Evolutionary conservation across 2,329 filamentous ascomycete species (phyloP).

Genomic region (Aspergillus sp.): DNA sequence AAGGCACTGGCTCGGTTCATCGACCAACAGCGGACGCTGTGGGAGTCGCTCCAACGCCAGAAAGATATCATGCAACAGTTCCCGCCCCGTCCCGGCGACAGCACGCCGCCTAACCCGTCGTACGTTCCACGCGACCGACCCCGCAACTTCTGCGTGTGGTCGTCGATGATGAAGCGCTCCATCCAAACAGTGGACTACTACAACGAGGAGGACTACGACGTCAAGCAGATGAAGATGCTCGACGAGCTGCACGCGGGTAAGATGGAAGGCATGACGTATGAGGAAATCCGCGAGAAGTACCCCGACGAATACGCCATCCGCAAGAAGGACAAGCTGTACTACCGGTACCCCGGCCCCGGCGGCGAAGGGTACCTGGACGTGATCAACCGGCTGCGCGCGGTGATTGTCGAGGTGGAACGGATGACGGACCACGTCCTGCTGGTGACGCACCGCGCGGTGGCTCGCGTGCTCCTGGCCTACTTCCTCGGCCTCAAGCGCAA

Average conservation of each 20-base stretch:
- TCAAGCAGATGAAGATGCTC: conserved; percentile 97
- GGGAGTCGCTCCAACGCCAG: conserved; percentile 78
- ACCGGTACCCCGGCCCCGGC: conserved; percentile 93
- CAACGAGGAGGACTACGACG: conserved; percentile 91
- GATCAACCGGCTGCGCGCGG: conserved; percentile 89
- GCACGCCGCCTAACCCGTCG: conserved; percentile 92
- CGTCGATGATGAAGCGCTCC: conserved; percentile 89
- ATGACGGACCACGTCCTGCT: conserved; percentile 95
- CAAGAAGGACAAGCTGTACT: conserved; percentile 82
- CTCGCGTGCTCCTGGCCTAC: conserved; percentile 89
- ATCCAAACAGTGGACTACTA: conserved; percentile 87
- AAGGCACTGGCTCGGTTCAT: conserved; percentile 80
- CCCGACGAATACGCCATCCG: conserved; percentile 80
- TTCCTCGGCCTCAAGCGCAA: conserved; percentile 90
- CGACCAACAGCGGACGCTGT: conserved; percentile 72
- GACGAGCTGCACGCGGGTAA: conserved; percentile 92
- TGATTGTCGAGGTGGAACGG: conserved; percentile 94
- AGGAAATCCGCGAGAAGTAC: conserved; percentile 76
- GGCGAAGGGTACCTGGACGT: conserved; percentile 96
- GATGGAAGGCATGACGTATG: conserved; percentile 94
- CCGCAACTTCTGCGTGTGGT: conserved; percentile 96
- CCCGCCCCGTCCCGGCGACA: conserved; percentile 86
- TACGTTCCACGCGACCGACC: conserved; percentile 58
- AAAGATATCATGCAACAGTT: conserved; percentile 75
- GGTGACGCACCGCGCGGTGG: conserved; percentile 88